These are phyloP conservation scores for Exutisphaerella laricina DNA, from an alignment of 2,329 filamentous ascomycete genomes.

Conservation along the genomic window DNA sequence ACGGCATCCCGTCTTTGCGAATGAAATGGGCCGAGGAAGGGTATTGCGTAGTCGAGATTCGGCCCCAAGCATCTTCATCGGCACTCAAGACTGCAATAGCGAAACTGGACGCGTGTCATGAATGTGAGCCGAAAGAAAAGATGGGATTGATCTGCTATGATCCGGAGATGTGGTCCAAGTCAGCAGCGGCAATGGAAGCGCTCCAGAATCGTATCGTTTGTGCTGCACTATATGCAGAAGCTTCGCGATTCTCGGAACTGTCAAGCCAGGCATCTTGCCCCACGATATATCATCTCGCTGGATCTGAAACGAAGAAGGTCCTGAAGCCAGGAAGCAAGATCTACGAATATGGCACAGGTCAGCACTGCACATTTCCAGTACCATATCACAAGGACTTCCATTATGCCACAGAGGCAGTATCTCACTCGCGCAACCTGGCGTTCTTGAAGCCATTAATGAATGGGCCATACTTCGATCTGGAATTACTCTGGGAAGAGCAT, in stretches of 20 bases:
- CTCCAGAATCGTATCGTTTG: slow-evolving; percentile 27
- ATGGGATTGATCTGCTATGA: slow-evolving; percentile 34
- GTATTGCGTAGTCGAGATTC: slow-evolving; percentile 55
- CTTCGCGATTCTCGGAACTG: slow-evolving; percentile 15
- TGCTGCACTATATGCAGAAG: slow-evolving; percentile 33
- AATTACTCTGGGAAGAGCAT: slow-evolving; percentile 75
- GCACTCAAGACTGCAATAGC: slow-evolving; percentile 21
- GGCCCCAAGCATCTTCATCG: slow-evolving; percentile 24
- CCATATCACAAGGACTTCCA: slow-evolving; percentile 50
- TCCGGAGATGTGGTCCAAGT: slow-evolving; percentile 10
- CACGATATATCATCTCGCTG: slow-evolving; percentile 25
- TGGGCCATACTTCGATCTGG: slow-evolving; percentile 67
- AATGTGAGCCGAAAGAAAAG: slow-evolving; percentile 37
- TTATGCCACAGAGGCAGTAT: slow-evolving; percentile 51
- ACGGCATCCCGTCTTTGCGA: slow-evolving; percentile 22
- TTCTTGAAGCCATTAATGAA: slow-evolving; percentile 59
- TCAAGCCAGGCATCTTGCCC: slow-evolving; percentile 19
- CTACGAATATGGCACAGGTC: slow-evolving; percentile 44
- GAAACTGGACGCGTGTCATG: slow-evolving; percentile 20
- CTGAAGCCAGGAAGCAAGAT: slow-evolving; percentile 18
- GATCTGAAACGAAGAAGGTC: slow-evolving; percentile 18
- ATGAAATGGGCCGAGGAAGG: slow-evolving; percentile 68
- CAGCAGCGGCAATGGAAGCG: slow-evolving; percentile 26
- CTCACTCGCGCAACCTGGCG: slow-evolving; percentile 60
- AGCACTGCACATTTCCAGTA: slow-evolving; percentile 42